A percentile compares a stretch with the other conserved stretches of the same genome.
Evolutionary conservation across 106 monocot genomes (phyloP).

Genomic region (Acorus gramineus): DNA sequence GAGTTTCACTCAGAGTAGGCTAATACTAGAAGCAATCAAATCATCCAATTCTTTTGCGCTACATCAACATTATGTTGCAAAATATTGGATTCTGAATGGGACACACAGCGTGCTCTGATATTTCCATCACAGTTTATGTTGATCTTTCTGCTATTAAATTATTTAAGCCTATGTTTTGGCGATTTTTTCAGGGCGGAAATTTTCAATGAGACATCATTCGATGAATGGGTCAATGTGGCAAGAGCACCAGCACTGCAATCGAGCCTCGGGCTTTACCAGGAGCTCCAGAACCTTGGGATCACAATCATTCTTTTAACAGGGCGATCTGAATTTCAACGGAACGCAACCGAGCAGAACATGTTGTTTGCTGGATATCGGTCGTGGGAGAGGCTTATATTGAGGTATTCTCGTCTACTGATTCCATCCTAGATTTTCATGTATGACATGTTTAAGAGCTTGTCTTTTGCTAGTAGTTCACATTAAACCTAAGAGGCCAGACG

Average conservation of each 20-base stretch:
- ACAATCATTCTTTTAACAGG: constrained; percentile 18
- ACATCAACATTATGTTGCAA: no score
- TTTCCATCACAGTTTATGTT: no score
- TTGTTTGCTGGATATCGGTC: constrained; percentile 8
- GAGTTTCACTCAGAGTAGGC: no score
- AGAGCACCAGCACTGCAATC: constrained; percentile 15
- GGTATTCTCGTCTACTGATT: constrained; percentile 1
- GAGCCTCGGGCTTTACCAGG: constrained; percentile 13
- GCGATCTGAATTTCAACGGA: constrained; percentile 15
- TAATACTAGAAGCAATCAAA: no score
- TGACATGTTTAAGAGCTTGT: no score
- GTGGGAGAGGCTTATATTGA: constrained; percentile 26
- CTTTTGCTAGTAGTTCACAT: no score
- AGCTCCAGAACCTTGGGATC: constrained; percentile 14
- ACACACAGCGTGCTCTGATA: no score
- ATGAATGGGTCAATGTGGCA: constrained; percentile 22
- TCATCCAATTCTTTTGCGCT: no score
- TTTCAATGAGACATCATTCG: constrained; percentile 17
- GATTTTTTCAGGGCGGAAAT: constrained; percentile 3
- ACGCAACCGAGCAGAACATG: constrained; percentile 18
- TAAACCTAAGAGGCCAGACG: no score
- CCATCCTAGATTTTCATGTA: no score
- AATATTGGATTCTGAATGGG: no score
- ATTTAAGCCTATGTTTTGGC: not conserved
- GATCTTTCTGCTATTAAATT: not conserved